Conservation (phyloP, 2,329 filamentous ascomycete genomes). For the Mycosphaerella sp. region DNA sequence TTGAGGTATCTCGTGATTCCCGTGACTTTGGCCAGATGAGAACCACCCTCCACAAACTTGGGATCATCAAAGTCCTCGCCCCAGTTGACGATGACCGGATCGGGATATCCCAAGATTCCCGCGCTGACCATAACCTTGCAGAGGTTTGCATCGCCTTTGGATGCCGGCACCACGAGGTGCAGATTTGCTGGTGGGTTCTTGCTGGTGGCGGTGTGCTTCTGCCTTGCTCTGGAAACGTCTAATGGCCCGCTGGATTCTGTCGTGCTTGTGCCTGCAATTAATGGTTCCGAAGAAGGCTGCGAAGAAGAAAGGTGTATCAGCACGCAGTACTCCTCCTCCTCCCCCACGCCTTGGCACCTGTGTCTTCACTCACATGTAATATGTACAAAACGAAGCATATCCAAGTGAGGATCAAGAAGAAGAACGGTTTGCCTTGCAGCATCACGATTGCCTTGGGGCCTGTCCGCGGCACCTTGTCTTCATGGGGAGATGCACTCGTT, state of each 20-base stretch:
- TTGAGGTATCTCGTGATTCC: slow-evolving; percentile 25
- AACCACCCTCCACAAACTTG: slow-evolving; percentile 30
- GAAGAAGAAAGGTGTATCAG: background rate
- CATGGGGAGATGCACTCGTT: background rate
- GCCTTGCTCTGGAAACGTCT: background rate
- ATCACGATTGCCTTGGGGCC: slow-evolving; percentile 10
- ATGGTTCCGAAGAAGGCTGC: slow-evolving; percentile 1
- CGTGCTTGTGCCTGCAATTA: background rate
- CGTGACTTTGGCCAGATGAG: slow-evolving; percentile 27
- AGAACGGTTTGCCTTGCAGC: slow-evolving; percentile 10
- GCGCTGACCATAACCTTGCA: slow-evolving; percentile 26
- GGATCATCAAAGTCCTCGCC: slow-evolving; percentile 13
- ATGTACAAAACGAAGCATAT: slow-evolving; percentile 11
- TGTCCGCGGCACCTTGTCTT: background rate
- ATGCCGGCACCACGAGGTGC: slow-evolving; percentile 26
- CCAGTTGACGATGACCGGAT: slow-evolving; percentile 25
- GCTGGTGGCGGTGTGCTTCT: slow-evolving; percentile 2
- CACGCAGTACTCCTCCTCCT: background rate
- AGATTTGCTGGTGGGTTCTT: slow-evolving; percentile 17
- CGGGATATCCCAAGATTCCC: slow-evolving; percentile 24
- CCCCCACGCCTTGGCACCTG: background rate
- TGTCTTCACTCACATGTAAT: slow-evolving; percentile 1
- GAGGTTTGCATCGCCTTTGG: slow-evolving; percentile 22
- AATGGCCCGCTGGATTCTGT: background rate
- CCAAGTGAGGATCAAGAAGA: slow-evolving; percentile 10